A percentile compares a stretch with the other conserved stretches of the same genome.
Conservation (phyloP, 2,329 filamentous ascomycete genomes). For the Cladosporium sp. region DNA sequence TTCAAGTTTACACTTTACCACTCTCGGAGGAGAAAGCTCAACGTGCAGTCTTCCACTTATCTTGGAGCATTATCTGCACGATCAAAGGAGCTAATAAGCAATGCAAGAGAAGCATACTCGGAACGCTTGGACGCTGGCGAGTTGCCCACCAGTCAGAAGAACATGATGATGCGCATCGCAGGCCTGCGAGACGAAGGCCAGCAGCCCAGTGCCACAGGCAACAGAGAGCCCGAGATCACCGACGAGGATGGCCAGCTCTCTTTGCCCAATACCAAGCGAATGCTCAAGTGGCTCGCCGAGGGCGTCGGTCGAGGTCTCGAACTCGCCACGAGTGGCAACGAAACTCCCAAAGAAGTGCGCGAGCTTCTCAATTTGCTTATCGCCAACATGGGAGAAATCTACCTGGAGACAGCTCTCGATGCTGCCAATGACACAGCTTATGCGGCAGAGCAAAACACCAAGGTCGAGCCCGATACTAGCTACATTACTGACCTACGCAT, state of each 20-base stretch:
- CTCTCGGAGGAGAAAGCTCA: slow-evolving; percentile 77
- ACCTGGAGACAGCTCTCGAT: slow-evolving; percentile 61
- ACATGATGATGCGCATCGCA: slow-evolving; percentile 83
- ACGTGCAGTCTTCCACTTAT: slow-evolving; percentile 63
- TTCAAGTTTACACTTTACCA: slow-evolving; percentile 99
- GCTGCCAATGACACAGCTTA: slow-evolving; percentile 69
- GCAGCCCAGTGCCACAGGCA: slow-evolving; percentile 30
- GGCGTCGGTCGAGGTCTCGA: slow-evolving; percentile 87
- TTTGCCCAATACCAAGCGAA: slow-evolving; percentile 85
- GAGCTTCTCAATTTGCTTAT: slow-evolving; percentile 78
- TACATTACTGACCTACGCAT: slow-evolving; percentile 76
- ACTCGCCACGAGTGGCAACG: slow-evolving; percentile 69
- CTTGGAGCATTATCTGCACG: slow-evolving; percentile 89
- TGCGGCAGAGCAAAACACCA: slow-evolving; percentile 66
- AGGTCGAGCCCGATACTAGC: slow-evolving; percentile 78
- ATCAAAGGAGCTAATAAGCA: slow-evolving; percentile 79
- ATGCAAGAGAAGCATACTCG: slow-evolving; percentile 86
- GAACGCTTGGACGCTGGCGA: slow-evolving; percentile 85
- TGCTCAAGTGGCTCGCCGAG: slow-evolving; percentile 96
- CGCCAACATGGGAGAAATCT: slow-evolving; percentile 80
- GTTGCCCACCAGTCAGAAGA: slow-evolving; percentile 79
- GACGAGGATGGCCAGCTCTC: slow-evolving; percentile 84
- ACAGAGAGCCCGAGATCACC: slow-evolving; percentile 80
- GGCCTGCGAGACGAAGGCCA: slow-evolving; percentile 70
- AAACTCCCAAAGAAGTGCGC: slow-evolving; percentile 91